phyloP scores from a whole-genome alignment of 176 grass and related monocot genomes.

The Elymus sibiricus region DNA sequence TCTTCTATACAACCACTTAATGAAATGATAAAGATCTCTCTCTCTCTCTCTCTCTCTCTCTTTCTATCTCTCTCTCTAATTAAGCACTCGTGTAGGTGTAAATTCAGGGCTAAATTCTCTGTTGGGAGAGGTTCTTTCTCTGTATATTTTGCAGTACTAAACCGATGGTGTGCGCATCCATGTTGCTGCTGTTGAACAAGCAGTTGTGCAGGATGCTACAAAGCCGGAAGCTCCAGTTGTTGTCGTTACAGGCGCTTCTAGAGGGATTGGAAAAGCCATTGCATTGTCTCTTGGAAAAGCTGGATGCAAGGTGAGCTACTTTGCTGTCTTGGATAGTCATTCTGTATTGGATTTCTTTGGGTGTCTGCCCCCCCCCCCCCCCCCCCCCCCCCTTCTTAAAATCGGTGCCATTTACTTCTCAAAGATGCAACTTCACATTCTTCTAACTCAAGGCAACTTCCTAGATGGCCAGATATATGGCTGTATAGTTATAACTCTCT shows the following conservation, averaged over 20 bases:
- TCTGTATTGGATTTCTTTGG: neutral
- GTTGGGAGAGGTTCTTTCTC: neutral
- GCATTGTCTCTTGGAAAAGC: constrained; percentile 88
- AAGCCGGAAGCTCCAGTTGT: constrained; percentile 79
- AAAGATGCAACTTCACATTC: neutral
- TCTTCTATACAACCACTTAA: too few species aligned
- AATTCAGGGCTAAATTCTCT: neutral
- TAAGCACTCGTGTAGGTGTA: too few species aligned
- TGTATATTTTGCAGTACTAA: neutral
- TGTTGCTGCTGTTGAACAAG: constrained; percentile 63
- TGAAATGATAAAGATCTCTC: too few species aligned
- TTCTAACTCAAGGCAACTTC: neutral
- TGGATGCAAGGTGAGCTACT: constrained; percentile 72
- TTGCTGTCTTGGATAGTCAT: neutral
- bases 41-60: too few species aligned
- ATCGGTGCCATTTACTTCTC: neutral
- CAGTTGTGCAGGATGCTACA: constrained; percentile 29
- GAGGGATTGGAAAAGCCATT: constrained; percentile 77
- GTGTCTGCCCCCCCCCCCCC: neutral
- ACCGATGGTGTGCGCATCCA: constrained; percentile 44
- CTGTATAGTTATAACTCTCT: neutral
- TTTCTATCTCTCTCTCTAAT: too few species aligned
- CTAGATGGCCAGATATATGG: neutral
- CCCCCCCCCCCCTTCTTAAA: too few species aligned
- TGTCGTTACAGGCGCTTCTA: constrained; percentile 83